Evolutionary conservation across 208 protist species (phyloP).

Genomic region (Crithidia mellificae): DNA sequence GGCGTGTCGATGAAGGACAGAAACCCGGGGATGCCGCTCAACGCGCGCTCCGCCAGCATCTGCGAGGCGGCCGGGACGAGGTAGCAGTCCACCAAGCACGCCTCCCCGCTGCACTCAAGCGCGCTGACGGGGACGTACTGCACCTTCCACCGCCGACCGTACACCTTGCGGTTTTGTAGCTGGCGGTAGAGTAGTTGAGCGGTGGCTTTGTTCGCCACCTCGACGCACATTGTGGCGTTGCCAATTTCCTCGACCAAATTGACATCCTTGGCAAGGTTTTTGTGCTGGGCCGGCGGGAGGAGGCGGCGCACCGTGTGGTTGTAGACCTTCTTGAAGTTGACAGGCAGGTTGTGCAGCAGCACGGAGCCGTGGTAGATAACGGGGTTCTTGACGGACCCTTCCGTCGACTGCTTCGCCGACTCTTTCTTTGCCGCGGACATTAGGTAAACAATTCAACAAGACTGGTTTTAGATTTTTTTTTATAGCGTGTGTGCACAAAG

Average conservation of each 20-base stretch:
- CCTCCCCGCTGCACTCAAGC: conserved; percentile 39
- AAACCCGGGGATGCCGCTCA: conserved; percentile 70
- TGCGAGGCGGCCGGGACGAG: conserved; percentile 54
- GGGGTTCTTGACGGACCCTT: conserved; percentile 18
- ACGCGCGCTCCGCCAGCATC: conserved; percentile 51
- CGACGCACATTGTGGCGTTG: conserved; percentile 70
- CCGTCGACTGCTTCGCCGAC: conserved; percentile 8
- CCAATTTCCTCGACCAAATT: conserved; percentile 72
- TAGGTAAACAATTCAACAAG: not conserved
- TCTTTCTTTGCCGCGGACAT: conserved; percentile 11
- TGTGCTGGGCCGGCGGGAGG: conserved; percentile 37
- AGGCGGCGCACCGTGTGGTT: conserved; percentile 58
- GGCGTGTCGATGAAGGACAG: conserved; percentile 52
- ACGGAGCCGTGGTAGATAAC: conserved; percentile 67
- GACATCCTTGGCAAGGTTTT: conserved; percentile 33
- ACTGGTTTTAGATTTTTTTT: no score
- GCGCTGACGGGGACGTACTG: conserved; percentile 53
- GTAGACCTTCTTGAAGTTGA: conserved; percentile 69
- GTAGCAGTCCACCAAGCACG: conserved; percentile 73
- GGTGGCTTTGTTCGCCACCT: conserved; percentile 56
- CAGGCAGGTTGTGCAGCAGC: conserved; percentile 61
- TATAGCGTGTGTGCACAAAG: no score
- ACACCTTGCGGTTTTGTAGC: conserved; percentile 72
- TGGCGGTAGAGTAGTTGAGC: conserved; percentile 59
- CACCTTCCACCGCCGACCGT: conserved; percentile 77